Percentiles rank a stretch among this genome's conserved stretches.
Conservation (phyloP, 2,329 filamentous ascomycete species). For the Trichoderma harzianum region DNA sequence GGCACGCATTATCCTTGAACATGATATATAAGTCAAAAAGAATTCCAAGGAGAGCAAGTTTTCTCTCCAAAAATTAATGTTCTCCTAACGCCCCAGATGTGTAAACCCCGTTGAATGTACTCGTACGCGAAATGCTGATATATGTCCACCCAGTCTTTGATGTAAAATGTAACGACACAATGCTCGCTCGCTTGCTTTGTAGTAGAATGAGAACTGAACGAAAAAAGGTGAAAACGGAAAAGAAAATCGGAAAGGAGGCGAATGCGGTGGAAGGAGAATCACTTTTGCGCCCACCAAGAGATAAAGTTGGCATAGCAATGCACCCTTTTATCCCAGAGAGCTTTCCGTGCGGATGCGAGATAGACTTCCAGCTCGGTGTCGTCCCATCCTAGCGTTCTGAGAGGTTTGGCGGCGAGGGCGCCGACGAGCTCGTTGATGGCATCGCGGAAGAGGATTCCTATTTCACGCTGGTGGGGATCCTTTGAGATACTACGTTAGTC, state of each 20-base stretch:
- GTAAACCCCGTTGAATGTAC: not conserved
- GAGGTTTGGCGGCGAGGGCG: conserved; percentile 35
- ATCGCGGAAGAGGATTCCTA: conserved; percentile 39
- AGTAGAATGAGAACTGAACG: not conserved
- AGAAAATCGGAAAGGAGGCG: not conserved
- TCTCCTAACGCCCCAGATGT: not conserved
- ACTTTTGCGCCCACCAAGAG: conserved; percentile 38
- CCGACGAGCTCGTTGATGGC: conserved; percentile 35
- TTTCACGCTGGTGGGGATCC: conserved; percentile 31
- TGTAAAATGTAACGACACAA: not conserved
- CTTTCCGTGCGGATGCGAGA: conserved; percentile 27
- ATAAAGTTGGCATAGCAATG: conserved; percentile 38
- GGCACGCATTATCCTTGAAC: not conserved
- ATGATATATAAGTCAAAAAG: not conserved
- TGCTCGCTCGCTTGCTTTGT: not conserved
- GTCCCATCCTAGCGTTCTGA: conserved; percentile 30
- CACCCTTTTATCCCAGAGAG: conserved; percentile 27
- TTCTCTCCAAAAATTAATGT: not conserved
- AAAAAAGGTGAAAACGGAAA: not conserved
- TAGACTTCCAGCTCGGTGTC: conserved; percentile 30
- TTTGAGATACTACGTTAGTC: not conserved
- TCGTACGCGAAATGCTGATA: not conserved
- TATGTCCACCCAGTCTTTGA: not conserved
- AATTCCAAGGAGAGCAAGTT: not conserved
- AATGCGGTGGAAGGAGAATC: not conserved